Evolutionary conservation across 2,329 filamentous ascomycete genomes (phyloP), one percentile per base, ranked within the genome.

Genomic region (Tolypocladium tundrense): DNA sequence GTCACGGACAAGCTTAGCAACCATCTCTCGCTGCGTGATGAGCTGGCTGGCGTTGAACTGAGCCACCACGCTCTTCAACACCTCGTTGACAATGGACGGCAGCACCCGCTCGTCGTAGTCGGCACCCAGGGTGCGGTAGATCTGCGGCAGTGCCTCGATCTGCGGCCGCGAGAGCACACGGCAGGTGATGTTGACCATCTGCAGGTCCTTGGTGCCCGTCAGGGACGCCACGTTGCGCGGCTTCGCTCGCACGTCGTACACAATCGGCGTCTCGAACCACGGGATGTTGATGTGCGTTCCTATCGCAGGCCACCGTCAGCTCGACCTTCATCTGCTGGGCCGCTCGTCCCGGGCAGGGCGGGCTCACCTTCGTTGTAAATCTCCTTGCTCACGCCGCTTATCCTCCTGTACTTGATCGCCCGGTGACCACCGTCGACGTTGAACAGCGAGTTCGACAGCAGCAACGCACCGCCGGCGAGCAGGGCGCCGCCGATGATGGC

Each of bases 111-210:
- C 94, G 69, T 99, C 94, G 72, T 97, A 99, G 76, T 99, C 94
- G 58, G 87, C 87, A 57, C 94, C 94, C 41, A 99, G 83, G 1
- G 94, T 99, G 64, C 94, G 84, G 82, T 97, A 99, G 70, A 99
- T 99, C 77, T 96, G 91, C 21, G 94, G 94, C 48, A 99, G 85
- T 39, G 92, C 89, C 64, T 90, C 86, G 69, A 99, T 79, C 59
- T 91, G 86, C 58, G 94, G 94, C 67, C 91, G 83, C 59, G 93
- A 97, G 56, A 99, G 89, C 59, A 99, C 94, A 90, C 94, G 93
- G 77, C 94, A 99, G 70, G 93, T 99, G 73, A 99, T 97, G 84
- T 99, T 99, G 72, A 97, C 94, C 94, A 99, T 99, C 80, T 99
- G 94, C 76, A 99, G 79, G 77, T 99, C 94, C 82, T 99, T 99